Evolutionary conservation across 2,329 filamentous ascomycete genomes (phyloP).

Genomic region (Pestalotiopsis sp.): DNA sequence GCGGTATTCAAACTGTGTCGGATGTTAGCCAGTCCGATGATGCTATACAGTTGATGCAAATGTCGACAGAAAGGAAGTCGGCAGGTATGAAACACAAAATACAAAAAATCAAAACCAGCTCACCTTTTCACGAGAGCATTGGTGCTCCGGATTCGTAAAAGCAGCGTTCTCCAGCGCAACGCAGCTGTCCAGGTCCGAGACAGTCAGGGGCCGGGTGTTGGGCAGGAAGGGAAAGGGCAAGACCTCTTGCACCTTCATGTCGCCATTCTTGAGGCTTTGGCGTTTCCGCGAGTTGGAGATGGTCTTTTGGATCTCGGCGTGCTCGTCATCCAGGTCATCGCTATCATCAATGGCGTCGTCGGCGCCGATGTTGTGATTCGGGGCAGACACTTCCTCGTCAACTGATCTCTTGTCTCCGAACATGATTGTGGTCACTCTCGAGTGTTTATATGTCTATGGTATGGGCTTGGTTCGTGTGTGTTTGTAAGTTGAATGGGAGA

Average conservation of each 20-base stretch:
- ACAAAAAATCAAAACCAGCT: slow-evolving; percentile 20
- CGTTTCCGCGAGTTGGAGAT: slow-evolving; percentile 42
- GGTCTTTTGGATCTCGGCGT: slow-evolving; percentile 40
- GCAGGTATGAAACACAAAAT: not conserved
- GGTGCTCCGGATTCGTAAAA: slow-evolving; percentile 51
- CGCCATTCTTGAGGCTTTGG: slow-evolving; percentile 33
- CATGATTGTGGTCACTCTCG: not conserved
- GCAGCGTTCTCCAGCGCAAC: slow-evolving; percentile 58
- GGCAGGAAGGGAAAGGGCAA: slow-evolving; percentile 68
- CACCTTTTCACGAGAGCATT: slow-evolving; percentile 59
- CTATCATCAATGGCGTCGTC: slow-evolving; percentile 42
- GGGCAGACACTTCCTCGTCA: not conserved
- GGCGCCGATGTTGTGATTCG: slow-evolving; percentile 10
- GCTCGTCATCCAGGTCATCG: slow-evolving; percentile 41
- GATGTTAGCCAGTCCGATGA: not conserved
- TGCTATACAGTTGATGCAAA: not conserved
- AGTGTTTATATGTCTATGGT: too few species aligned
- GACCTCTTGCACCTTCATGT: slow-evolving; percentile 44
- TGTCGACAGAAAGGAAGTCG: not conserved
- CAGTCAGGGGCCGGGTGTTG: slow-evolving; percentile 73
- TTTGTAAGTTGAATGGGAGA: not conserved
- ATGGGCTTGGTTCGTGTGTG: not conserved
- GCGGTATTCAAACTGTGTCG: slow-evolving; percentile 73
- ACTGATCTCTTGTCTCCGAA: slow-evolving; percentile 1
- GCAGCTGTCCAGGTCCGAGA: slow-evolving; percentile 65